Percentiles rank a stretch among this genome's conserved stretches.
These are phyloP conservation scores for Claviceps digitariae DNA, from an alignment of 2,329 filamentous ascomycete species.

Conservation along the genomic window DNA sequence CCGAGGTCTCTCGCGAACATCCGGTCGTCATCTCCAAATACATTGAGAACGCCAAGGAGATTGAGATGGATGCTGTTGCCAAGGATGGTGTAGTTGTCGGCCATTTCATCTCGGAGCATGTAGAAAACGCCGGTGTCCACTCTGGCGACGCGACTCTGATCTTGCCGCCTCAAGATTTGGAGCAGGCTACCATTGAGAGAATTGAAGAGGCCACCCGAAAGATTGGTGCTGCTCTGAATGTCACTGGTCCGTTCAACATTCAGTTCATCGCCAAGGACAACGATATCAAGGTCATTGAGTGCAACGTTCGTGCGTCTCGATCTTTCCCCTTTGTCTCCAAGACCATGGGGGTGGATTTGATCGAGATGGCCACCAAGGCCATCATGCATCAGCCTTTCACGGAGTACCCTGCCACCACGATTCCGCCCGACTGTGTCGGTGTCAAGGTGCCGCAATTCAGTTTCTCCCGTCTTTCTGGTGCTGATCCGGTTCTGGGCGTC, in stretches of 20 bases:
- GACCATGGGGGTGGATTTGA: constrained; percentile 93
- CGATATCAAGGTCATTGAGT: constrained; percentile 99
- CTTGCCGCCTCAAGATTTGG: constrained; percentile 83
- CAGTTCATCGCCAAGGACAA: constrained; percentile 99
- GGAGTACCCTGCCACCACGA: constrained; percentile 65
- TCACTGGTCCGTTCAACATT: constrained; percentile 96
- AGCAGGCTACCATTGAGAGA: constrained; percentile 72
- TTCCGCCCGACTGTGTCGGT: constrained; percentile 74
- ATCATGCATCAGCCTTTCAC: constrained; percentile 76
- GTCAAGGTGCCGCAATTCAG: constrained; percentile 99
- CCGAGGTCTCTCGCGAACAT: constrained; percentile 85
- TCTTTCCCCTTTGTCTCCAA: constrained; percentile 98
- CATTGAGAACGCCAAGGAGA: constrained; percentile 98
- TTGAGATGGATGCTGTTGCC: constrained; percentile 98
- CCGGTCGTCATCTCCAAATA: constrained; percentile 99
- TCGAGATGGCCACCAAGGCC: constrained; percentile 96
- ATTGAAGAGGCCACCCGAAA: constrained; percentile 94
- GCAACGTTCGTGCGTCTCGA: constrained; percentile 89
- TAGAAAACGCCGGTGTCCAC: constrained; percentile 96
- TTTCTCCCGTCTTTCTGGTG: constrained; percentile 91
- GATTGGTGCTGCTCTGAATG: constrained; percentile 85
- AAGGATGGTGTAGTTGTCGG: constrained; percentile 79
- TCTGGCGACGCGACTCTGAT: constrained; percentile 96
- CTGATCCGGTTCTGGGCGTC: constrained; percentile 90
- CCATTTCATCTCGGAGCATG: constrained; percentile 96